Conservation (phyloP, 768 basidiomycete species). For the button mushroom (Agaricus bisporus) region DNA sequence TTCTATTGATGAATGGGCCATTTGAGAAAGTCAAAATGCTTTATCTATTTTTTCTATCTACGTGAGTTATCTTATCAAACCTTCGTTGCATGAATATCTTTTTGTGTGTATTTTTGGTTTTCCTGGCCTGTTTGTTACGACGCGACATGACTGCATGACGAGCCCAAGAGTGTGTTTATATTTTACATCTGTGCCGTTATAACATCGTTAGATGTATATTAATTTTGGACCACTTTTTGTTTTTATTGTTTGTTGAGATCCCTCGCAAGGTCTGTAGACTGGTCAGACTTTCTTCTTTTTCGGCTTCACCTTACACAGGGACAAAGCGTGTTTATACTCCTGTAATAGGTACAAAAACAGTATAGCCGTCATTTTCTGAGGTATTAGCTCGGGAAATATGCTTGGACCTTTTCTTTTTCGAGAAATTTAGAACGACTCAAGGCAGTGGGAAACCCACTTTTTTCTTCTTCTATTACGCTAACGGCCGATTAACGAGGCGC, state of each 20-base stretch:
- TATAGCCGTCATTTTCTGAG: no score
- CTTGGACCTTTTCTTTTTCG: no score
- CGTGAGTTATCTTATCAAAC: neutral
- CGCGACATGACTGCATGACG: neutral
- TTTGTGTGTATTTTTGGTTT: neutral
- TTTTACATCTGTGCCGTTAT: no score
- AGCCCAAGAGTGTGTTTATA: no score
- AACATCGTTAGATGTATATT: neutral
- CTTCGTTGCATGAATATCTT: neutral
- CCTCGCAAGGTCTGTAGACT: neutral
- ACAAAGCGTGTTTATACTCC: neutral
- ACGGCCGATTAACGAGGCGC: no score
- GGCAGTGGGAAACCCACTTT: no score
- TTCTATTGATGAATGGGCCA: slow-evolving; percentile 50
- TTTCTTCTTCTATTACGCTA: no score
- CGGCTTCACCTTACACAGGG: neutral
- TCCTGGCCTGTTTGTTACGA: neutral
- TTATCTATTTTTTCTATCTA: neutral
- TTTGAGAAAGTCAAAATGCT: slow-evolving; percentile 22
- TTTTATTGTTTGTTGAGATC: neutral
- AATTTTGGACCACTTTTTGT: neutral
- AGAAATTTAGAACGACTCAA: no score
- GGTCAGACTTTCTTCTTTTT: neutral
- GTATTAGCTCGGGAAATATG: no score
- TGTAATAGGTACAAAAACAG: no score